phyloP scores from a whole-genome alignment of 108 stramenopile species.

The Pseudonitzschia multiseries region DNA sequence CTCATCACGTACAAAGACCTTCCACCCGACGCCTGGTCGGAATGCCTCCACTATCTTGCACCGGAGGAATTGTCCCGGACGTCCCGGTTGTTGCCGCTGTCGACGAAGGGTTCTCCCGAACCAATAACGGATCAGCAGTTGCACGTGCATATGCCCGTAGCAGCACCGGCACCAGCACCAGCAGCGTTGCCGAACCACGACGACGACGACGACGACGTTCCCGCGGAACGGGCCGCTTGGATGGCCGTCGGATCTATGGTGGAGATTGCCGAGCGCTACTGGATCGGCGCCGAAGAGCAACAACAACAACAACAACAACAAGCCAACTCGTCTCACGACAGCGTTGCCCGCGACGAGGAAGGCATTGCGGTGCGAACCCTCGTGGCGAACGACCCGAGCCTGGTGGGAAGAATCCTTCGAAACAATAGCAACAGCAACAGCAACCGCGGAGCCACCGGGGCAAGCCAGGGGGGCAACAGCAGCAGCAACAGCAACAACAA shows the following conservation, averaged over 20 bases:
- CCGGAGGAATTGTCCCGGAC: neutral
- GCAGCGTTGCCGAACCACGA: no score
- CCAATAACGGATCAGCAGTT: no score
- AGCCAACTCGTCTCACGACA: neutral
- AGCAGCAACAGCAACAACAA: neutral
- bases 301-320: neutral
- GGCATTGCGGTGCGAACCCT: neutral
- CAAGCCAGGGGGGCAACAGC: neutral
- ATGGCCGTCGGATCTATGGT: neutral
- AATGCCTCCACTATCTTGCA: slow-evolving; percentile 4
- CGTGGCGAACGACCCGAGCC: neutral
- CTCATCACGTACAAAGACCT: neutral
- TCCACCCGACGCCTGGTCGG: neutral
- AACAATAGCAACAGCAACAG: neutral
- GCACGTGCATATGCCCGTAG: neutral
- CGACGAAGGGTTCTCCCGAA: no score
- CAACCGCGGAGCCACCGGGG: neutral
- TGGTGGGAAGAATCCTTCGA: neutral
- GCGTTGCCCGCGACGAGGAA: neutral
- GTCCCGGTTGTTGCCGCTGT: neutral
- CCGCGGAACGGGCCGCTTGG: slow-evolving; percentile 7
- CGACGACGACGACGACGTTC: no score
- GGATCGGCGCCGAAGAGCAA: neutral
- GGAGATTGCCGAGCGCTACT: neutral
- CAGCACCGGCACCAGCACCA: neutral